Conservation (phyloP, 768 basidiomycete genomes). For the Agaricus bisporus region DNA sequence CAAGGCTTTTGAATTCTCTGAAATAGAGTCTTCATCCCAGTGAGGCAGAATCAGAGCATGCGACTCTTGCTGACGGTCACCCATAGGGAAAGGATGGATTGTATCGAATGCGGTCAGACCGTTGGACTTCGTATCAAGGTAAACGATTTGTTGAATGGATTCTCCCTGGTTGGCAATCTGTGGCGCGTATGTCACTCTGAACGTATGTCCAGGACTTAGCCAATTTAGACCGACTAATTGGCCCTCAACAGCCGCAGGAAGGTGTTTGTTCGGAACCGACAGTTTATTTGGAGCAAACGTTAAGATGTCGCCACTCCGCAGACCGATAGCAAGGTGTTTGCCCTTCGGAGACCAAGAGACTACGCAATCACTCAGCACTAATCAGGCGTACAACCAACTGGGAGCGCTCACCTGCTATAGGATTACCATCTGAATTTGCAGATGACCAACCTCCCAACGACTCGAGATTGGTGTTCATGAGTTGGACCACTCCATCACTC, state of each 20-base stretch:
- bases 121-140: constrained; percentile 35
- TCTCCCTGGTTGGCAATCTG: constrained; percentile 19
- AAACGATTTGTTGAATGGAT: constrained; percentile 38
- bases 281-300: constrained; percentile 58
- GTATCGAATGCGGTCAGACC: constrained; percentile 32
- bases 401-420: constrained; percentile 48
- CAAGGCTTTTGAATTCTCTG: constrained; percentile 34
- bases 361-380: constrained; percentile 20
- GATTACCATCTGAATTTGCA: constrained; percentile 40
- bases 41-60: constrained; percentile 33
- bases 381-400: background rate
- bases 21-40: constrained; percentile 37
- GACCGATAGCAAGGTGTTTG: constrained; percentile 74
- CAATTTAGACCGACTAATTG: constrained; percentile 53
- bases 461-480: constrained; percentile 53
- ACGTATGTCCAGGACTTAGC: constrained; percentile 63
- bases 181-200: constrained; percentile 58
- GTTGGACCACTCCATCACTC: constrained; percentile 42
- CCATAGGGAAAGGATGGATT: constrained; percentile 33
- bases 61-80: constrained; percentile 33
- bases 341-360: constrained; percentile 86
- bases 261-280: constrained; percentile 46
- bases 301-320: constrained; percentile 64
- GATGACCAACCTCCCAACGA: constrained; percentile 51
- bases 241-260: constrained; percentile 50